These are phyloP conservation scores for Pythium myriotylum DNA, from an alignment of 352 stramenopile species.

Conservation along the genomic window DNA sequence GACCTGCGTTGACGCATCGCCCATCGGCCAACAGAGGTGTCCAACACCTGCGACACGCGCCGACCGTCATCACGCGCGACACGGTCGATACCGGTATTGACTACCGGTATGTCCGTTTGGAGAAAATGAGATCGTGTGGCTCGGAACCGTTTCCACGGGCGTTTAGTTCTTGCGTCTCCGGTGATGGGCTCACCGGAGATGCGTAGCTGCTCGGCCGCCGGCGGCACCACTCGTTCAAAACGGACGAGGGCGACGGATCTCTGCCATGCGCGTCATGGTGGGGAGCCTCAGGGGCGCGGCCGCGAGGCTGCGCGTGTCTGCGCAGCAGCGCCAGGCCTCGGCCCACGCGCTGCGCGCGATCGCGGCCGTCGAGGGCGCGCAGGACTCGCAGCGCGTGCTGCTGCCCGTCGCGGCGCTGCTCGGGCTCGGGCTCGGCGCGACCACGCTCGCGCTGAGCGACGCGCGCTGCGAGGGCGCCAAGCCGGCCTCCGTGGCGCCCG, in stretches of 20 bases:
- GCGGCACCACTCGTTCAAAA: constrained; percentile 34
- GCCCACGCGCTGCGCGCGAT: constrained; percentile 33
- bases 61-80: neutral
- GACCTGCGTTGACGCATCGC: constrained; percentile 7
- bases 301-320: constrained; percentile 1
- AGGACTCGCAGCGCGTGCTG: constrained; percentile 8
- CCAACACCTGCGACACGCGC: neutral
- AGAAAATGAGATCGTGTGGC: constrained; percentile 16
- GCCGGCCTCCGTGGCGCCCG: constrained; percentile 26
- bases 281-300: constrained; percentile 12
- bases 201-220: neutral
- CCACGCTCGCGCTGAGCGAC: constrained; percentile 29
- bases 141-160: neutral
- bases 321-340: constrained; percentile 7
- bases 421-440: constrained; percentile 37
- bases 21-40: constrained; percentile 3
- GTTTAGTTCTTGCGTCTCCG: constrained; percentile 6
- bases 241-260: constrained; percentile 21
- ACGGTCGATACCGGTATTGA: neutral
- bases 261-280: constrained; percentile 23
- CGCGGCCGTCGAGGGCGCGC: constrained; percentile 20
- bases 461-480: constrained; percentile 10
- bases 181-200: neutral
- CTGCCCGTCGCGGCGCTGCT: constrained; percentile 43
- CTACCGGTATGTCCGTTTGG: neutral